Base-by-base conservation (phyloP, 371 early-diverging fungal species). In the Apophysomyces ossiformis region DNA sequence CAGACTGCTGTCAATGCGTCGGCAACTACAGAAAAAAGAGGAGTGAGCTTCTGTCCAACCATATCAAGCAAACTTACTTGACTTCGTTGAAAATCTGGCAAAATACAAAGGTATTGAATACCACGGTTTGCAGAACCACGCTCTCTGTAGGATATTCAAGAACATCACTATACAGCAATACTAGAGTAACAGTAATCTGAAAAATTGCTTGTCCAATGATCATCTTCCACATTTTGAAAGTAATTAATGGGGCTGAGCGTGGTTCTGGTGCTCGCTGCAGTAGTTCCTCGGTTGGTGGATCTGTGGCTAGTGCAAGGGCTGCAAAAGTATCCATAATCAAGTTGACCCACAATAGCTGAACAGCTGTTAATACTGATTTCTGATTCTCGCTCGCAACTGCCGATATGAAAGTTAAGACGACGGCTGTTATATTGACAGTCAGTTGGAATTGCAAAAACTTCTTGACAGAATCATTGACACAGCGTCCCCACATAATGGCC, bases 401-500 rank as follows among this genome's bases (percentile, higher is more conserved):
- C 13, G 88, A 84, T 26, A 91, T 65, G 58, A 91, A 81, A 18
- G 91, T 83, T 18, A 91, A 66, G 9, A 81, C 21, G 35, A 92
- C 87, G 37, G 91, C 89, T 11, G 88, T 84, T 54, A 91, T 69
- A 65, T 90, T 92, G 65, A 91, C 90, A 5, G 92, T 87, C 0
- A 92, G 71, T 71, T 92, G 92, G 81, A 91, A 91, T 68, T 91
- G 90, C 66, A 90, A 69, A 65, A 92, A 92, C 70, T 91, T 92
- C 66, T 88, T 86, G 60, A 92, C 89, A n/a, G 89, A 79, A 72
- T 90, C 89, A 62, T 88, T 88, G 15, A 92, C 91, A 75, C 86
- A 82, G 57, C 93, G 82, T 58, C 93, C 92, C 91, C 92, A 92
- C 66, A 77, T 76, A 61, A 92, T 85, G 37, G 91, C 87, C 70